Conservation (phyloP, 2,329 filamentous ascomycete genomes). For the Boeremia lycopersici region DNA sequence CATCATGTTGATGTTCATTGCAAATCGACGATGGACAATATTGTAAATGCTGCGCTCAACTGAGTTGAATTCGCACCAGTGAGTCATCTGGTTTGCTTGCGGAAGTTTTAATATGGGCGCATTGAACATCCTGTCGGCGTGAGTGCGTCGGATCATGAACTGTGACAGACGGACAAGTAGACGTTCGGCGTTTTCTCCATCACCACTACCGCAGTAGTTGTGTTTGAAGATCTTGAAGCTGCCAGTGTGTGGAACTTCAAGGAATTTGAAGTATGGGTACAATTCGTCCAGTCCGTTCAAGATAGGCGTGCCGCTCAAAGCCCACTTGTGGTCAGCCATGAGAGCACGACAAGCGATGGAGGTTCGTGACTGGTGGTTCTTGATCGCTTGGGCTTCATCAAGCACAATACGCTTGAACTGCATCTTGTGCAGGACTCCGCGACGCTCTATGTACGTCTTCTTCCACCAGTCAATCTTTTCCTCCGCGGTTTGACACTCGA, state of each 20-base stretch:
- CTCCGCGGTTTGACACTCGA: slow-evolving; percentile 44
- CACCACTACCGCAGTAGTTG: slow-evolving; percentile 49
- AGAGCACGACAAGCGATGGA: slow-evolving; percentile 54
- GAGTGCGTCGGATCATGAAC: slow-evolving; percentile 63
- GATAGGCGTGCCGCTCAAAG: slow-evolving; percentile 53
- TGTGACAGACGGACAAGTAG: slow-evolving; percentile 48
- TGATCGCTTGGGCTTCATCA: slow-evolving; percentile 64
- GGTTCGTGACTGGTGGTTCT: slow-evolving; percentile 53
- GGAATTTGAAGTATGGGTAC: slow-evolving; percentile 53
- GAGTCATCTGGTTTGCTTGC: slow-evolving; percentile 51
- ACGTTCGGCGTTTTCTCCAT: slow-evolving; percentile 40
- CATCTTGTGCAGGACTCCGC: slow-evolving; percentile 43
- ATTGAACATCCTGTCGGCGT: slow-evolving; percentile 59
- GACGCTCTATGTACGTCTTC: slow-evolving; percentile 32
- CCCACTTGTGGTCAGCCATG: slow-evolving; percentile 49
- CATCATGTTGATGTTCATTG: slow-evolving; percentile 50
- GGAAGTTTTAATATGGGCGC: slow-evolving; percentile 62
- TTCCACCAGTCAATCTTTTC: slow-evolving; percentile 51
- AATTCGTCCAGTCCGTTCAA: slow-evolving; percentile 41
- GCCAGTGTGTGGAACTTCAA: slow-evolving; percentile 50
- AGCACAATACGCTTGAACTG: slow-evolving; percentile 58
- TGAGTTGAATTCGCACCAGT: slow-evolving; percentile 56
- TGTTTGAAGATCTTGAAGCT: slow-evolving; percentile 51
- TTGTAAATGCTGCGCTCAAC: slow-evolving; percentile 61
- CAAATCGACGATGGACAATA: slow-evolving; percentile 55